Evolutionary conservation across 2,329 filamentous ascomycete species (phyloP).

Genomic region (Hirsutella minnesotensis): DNA sequence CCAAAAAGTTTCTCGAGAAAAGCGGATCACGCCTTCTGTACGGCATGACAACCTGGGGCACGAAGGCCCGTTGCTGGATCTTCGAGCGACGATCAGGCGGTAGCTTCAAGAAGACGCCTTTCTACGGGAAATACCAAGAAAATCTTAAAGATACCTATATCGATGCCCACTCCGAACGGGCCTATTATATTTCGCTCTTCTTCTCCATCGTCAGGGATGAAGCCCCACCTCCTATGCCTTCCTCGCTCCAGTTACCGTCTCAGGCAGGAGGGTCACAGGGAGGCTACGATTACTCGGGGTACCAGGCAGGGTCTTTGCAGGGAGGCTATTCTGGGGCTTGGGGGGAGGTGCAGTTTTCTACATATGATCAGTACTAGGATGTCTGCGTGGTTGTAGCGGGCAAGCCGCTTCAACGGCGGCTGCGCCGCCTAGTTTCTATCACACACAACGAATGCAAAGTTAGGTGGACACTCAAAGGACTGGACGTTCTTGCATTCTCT

Average conservation of each 20-base stretch:
- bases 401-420: too few relatives aligned
- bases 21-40: background rate
- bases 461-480: too few relatives aligned
- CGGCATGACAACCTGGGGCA: constrained; percentile 1
- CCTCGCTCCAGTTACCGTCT: background rate
- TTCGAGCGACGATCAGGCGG: background rate
- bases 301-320: background rate
- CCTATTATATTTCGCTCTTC: background rate
- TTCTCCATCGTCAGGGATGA: background rate
- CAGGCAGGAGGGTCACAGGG: background rate
- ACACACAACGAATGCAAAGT: too few relatives aligned
- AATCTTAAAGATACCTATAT: background rate
- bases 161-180: background rate
- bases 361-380: background rate
- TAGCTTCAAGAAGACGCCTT: background rate
- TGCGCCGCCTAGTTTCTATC: too few relatives aligned
- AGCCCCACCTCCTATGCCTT: background rate
- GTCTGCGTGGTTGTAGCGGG: background rate
- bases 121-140: background rate
- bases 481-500: too few relatives aligned
- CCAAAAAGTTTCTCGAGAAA: background rate
- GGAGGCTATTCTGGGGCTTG: background rate
- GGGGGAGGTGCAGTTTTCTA: background rate
- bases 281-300: background rate
- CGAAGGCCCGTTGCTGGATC: background rate